Base-by-base conservation (phyloP, 2,329 filamentous ascomycete genomes). In the Ophiostoma angusticollis region DNA sequence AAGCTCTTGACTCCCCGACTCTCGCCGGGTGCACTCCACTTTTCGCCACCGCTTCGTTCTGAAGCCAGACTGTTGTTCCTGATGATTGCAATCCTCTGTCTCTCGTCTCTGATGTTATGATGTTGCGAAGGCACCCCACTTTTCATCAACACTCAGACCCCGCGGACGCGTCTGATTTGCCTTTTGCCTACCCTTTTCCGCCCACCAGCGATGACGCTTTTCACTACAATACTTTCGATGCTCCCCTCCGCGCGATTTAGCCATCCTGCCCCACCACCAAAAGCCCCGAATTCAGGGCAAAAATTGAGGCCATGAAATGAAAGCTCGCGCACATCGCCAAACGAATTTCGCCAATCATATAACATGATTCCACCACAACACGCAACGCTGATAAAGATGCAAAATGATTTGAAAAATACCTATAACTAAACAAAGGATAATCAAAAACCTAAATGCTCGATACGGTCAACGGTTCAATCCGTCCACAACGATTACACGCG, bases 311-410 rank as follows among this genome's bases (percentile, higher is more conserved):
- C 27, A 40, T 35, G 21, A 24, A 5, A 16, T 29, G 25, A 8
- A 23, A 14, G 22, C 16, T 29, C 28, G 29, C 39, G 33, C 22
- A 28, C 18, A 19, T 30, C 34, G 34, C 27, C 18, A 30, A 30
- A 30, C 13, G 8, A 22, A 31, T 24, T 31, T 40, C 42, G 41
- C 47, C 47, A 49, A 49, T 49, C 47, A 47, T 37, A 47, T 49
- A 45, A 48, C 47, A 49, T 43, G 41, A 28, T 49, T 49, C 37
- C n/a, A 24, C 28, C 24, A 5, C 17, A 21, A 36, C 21, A 24
- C 12, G 3, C 24, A 36, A 13, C 29, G 11, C 13, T n/a, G n/a
- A n/a, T n/a, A 14, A 16, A n/a, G 22, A 12, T 1, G 9, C 11
- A 14, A 41, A 33, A 34, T 35, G 31, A 40, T 21, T n/a, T n/a